A percentile compares a stretch with the other conserved stretches of the same genome.
Evolutionary conservation across 2,329 filamentous ascomycete genomes (phyloP).

Genomic region (Penicillium concentricum): DNA sequence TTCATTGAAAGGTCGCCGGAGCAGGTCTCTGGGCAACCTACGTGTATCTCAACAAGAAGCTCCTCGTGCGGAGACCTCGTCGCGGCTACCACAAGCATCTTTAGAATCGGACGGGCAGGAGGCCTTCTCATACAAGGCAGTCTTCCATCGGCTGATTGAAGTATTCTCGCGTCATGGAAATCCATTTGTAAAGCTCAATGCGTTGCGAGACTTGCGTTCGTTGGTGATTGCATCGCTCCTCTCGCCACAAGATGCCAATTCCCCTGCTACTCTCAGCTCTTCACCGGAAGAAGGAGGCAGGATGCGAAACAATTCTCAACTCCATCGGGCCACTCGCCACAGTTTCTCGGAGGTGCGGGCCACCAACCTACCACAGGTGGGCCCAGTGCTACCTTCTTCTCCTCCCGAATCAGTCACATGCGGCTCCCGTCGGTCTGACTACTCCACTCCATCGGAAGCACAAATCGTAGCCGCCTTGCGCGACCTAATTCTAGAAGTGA

Average conservation of each 20-base stretch:
- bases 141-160: constrained; percentile 74
- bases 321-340: constrained; percentile 24
- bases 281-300: background rate
- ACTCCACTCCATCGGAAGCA: constrained; percentile 58
- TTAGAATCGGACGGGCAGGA: constrained; percentile 30
- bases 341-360: constrained; percentile 34
- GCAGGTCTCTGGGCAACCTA: constrained; percentile 34
- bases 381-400: constrained; percentile 23
- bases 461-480: constrained; percentile 65
- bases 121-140: constrained; percentile 72
- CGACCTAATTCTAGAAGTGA: constrained; percentile 65
- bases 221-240: constrained; percentile 75
- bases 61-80: background rate
- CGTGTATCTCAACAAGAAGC: constrained; percentile 7
- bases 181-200: constrained; percentile 79
- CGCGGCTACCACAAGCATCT: constrained; percentile 3
- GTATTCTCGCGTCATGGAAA: constrained; percentile 90
- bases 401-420: constrained; percentile 32
- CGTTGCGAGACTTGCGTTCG: constrained; percentile 77
- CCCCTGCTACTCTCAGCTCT: background rate
- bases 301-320: background rate
- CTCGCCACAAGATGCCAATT: constrained; percentile 48
- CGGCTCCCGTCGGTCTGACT: constrained; percentile 42
- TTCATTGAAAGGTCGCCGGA: constrained; percentile 29
- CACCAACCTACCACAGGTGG: constrained; percentile 13